A percentile compares a stretch with the other conserved stretches of the same genome.
Conservation (phyloP, 495 filamentous ascomycete genomes). For the Xylaria intraflava region DNA sequence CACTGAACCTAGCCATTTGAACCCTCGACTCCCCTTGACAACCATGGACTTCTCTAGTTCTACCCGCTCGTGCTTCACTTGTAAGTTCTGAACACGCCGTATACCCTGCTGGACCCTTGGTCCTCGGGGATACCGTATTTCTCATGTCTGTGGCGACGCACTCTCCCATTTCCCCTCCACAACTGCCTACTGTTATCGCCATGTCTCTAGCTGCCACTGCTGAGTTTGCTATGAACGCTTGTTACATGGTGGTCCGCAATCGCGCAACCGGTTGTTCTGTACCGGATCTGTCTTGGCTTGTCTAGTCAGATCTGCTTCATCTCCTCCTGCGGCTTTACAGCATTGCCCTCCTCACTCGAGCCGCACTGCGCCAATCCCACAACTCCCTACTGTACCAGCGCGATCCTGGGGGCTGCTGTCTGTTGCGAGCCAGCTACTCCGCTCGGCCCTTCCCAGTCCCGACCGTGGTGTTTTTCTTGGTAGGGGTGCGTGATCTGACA, state of each 20-base stretch:
- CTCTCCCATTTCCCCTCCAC: neutral
- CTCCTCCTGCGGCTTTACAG: neutral
- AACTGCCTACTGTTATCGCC: neutral
- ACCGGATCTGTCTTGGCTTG: neutral
- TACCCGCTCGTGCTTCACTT: conserved; percentile 42
- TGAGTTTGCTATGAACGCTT: neutral
- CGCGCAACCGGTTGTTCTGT: conserved; percentile 1
- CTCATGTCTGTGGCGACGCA: neutral
- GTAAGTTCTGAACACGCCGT: conserved; percentile 30
- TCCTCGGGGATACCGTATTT: neutral
- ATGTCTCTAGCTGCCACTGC: neutral
- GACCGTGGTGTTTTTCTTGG: conserved; percentile 12
- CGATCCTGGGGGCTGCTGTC: neutral
- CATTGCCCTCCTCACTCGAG: neutral
- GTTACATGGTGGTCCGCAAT: neutral
- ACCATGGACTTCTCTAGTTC: conserved; percentile 36
- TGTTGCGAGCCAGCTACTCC: neutral
- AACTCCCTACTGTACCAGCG: neutral
- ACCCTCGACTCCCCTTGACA: neutral
- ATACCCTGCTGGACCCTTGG: neutral
- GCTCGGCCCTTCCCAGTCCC: neutral
- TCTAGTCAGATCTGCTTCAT: neutral
- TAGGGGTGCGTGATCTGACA: conserved; percentile 38
- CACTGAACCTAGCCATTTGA: neutral
- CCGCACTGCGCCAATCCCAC: neutral